Base-by-base conservation (phyloP, 352 stramenopile genomes). In the Phytophthora sp. region DNA sequence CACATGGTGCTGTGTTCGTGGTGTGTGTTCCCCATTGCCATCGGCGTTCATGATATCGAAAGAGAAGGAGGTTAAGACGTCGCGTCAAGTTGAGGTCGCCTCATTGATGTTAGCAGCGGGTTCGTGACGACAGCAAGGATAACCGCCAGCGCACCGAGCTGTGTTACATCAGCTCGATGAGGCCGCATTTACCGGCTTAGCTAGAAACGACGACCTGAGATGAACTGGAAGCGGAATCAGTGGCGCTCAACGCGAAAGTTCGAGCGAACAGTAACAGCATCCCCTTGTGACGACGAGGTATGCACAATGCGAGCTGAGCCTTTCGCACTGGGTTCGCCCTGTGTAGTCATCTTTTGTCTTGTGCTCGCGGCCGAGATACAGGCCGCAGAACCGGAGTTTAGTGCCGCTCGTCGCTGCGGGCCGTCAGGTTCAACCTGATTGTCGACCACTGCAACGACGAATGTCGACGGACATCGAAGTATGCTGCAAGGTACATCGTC, bases 241-340 rank as follows among this genome's bases (percentile, higher is more conserved):
- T n/a, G n/a, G n/a, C n/a, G n/a, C n/a, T n/a, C n/a, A n/a, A n/a
- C n/a, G n/a, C n/a, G 18, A 37, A 18, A 34, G 23, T 18, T 55
- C 24, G 24, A 37, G 21, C 58, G 42, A 54, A 51, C 26, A 21
- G 34, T 50, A 34, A 54, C 39, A 23, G 21, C 20, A 49, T 42
- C 17, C 17, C 5, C 18, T 24, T 24, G 18, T 28, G 41, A 42
- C 37, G 27, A 43, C 51, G n/a, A 54, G 45, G 54, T 69, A 60
- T 69, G 54, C 62, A 61, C 54, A 70, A 66, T 70, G 20, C 28
- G 24, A 45, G 20, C 45, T 65, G 61, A 35, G 45, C 35, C 26
- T 59, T 27, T 37, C 34, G 26, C 17, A 32, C 12, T 43, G 35
- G 18, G 32, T 34, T 45, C 37, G 35, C 17, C 35, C 24, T 15